Evolutionary conservation across 768 basidiomycete genomes (phyloP).

Genomic region (Lactifluus subvellereus): DNA sequence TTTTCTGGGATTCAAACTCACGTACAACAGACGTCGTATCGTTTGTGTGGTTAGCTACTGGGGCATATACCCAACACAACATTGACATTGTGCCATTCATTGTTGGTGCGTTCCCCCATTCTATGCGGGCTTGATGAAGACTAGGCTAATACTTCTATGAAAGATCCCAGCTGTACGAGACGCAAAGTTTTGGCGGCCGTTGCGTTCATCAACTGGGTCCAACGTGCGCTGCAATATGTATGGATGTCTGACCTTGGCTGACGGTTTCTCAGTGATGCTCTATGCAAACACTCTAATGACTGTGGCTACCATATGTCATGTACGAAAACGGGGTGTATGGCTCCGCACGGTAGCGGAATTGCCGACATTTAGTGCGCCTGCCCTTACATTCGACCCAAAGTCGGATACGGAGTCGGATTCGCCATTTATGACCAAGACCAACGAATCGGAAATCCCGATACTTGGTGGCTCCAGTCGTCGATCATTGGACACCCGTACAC

Average conservation of each 20-base stretch:
- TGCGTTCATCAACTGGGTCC: conserved; percentile 17
- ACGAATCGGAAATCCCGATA: conserved; percentile 2
- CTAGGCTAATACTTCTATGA: background rate
- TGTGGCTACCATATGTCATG: conserved; percentile 21
- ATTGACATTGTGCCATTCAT: background rate
- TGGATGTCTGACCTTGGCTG: background rate
- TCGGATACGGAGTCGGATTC: background rate
- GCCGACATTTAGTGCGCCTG: conserved; percentile 13
- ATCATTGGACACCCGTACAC: background rate
- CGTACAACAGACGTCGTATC: conserved; percentile 3
- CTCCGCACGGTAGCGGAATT: conserved; percentile 7
- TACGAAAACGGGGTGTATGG: conserved; percentile 14
- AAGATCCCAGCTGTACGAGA: conserved; percentile 1
- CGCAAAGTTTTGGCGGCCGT: conserved; percentile 9
- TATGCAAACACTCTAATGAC: conserved; percentile 21
- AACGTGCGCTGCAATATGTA: conserved; percentile 3
- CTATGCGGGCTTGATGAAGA: background rate
- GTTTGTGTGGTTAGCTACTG: conserved; percentile 13
- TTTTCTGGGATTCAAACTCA: background rate
- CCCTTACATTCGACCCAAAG: conserved; percentile 9
- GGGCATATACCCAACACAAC: background rate
- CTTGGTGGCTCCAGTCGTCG: background rate
- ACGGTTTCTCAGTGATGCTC: conserved; percentile 14
- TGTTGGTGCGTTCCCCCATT: background rate
- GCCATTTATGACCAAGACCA: background rate